These are phyloP conservation scores for Incumbomyces lentus DNA, from an alignment of 2,329 filamentous ascomycete genomes.

Conservation along the genomic window DNA sequence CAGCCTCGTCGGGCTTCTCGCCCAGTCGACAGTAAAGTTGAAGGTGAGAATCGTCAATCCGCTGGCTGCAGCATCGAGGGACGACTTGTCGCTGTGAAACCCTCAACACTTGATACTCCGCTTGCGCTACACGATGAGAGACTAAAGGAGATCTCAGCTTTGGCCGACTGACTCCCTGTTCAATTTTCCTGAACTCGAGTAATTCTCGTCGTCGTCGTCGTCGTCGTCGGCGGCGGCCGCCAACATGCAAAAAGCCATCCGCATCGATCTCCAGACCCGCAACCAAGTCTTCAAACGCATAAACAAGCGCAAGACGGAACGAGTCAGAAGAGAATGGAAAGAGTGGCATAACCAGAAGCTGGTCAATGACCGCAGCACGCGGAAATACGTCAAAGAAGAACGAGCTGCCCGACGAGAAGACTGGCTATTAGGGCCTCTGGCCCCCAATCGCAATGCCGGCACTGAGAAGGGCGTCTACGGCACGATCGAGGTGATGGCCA, in stretches of 20 bases:
- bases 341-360: conserved; percentile 25
- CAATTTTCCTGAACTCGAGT: too few species aligned
- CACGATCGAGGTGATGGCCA: conserved; percentile 34
- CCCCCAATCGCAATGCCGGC: conserved; percentile 65
- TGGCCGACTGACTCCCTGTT: too few species aligned
- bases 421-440: conserved; percentile 66
- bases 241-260: conserved; percentile 61
- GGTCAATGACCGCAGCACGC: conserved; percentile 18
- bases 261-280: conserved; percentile 56
- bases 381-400: conserved; percentile 36
- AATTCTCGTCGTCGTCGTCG: neutral
- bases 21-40: too few species aligned
- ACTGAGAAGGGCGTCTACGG: conserved; percentile 49
- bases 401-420: conserved; percentile 57
- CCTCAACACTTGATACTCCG: too few species aligned
- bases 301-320: conserved; percentile 35
- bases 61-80: too few species aligned
- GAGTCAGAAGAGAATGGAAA: conserved; percentile 30
- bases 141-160: neutral
- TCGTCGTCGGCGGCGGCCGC: neutral
- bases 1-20: too few species aligned
- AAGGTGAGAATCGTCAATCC: too few species aligned
- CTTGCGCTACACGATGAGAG: neutral
- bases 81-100: too few species aligned
- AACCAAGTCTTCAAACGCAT: conserved; percentile 48